These are phyloP conservation scores for Styphnolobium japonicum DNA, from an alignment of 306 rosid species.

Conservation along the genomic window DNA sequence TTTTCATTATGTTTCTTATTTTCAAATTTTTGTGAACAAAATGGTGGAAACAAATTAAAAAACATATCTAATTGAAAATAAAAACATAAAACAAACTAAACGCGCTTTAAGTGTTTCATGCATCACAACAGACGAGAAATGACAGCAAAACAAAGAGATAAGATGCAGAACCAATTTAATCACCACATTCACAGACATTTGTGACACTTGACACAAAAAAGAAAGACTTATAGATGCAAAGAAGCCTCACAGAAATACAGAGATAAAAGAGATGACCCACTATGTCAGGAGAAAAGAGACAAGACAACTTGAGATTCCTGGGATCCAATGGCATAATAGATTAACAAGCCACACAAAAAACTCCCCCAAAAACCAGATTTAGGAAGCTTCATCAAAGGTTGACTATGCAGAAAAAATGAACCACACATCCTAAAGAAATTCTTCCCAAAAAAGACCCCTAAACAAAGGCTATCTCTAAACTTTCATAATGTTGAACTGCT, in stretches of 20 bases:
- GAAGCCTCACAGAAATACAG: constrained; percentile 1
- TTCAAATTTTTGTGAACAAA: too few relatives aligned
- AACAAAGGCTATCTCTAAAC: neutral
- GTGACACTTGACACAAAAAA: neutral
- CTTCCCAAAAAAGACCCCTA: neutral
- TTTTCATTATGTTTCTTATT: too few relatives aligned
- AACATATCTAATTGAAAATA: too few relatives aligned
- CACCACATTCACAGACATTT: neutral
- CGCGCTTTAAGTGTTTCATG: neutral
- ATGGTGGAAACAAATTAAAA: too few relatives aligned
- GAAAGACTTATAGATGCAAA: neutral
- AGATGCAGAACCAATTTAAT: constrained; percentile 4
- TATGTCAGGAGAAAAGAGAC: neutral
- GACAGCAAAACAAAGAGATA: neutral
- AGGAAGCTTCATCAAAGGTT: constrained; percentile 7
- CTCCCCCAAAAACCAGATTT: neutral
- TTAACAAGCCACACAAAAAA: neutral
- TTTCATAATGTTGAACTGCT: neutral
- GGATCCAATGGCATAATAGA: neutral
- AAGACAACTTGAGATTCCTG: constrained; percentile 6
- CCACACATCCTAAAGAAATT: neutral
- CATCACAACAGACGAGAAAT: constrained; percentile 3
- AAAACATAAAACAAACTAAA: too few relatives aligned
- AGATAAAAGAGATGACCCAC: neutral
- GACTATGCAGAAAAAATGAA: neutral